These are phyloP conservation scores for Quercus ilex DNA, from an alignment of 306 rosid species.

Conservation along the genomic window DNA sequence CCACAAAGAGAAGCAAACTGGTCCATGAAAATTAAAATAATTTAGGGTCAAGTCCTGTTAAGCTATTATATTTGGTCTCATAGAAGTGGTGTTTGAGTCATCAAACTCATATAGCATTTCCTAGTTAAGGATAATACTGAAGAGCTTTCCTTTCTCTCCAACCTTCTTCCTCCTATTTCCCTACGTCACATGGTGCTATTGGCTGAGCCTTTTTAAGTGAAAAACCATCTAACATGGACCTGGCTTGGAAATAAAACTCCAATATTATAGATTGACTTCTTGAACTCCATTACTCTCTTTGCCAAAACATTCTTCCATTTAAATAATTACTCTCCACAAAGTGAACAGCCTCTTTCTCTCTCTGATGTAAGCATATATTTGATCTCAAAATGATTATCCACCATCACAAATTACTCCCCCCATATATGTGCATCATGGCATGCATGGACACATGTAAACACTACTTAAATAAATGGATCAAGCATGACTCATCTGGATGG, in stretches of 20 bases:
- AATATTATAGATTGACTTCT: constrained; percentile 47
- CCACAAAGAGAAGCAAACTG: constrained; percentile 20
- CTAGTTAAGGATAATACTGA: constrained; percentile 21
- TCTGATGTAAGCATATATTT: constrained; percentile 60
- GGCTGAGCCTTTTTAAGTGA: constrained; percentile 1
- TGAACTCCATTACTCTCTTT: constrained; percentile 35
- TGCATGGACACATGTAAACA: constrained; percentile 12
- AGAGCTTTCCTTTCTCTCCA: constrained; percentile 5
- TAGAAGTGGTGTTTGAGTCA: constrained; percentile 61
- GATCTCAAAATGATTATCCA: constrained; percentile 64
- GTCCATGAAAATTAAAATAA: constrained; percentile 17
- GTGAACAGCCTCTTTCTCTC: constrained; percentile 30
- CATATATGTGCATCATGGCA: constrained; percentile 25
- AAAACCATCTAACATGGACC: constrained; percentile 25
- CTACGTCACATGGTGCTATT: constrained; percentile 24
- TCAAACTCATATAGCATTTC: constrained; percentile 30
- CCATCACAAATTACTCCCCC: constrained; percentile 45
- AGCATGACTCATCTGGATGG: too few species aligned
- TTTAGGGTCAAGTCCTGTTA: constrained; percentile 10
- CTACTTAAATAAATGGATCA: not conserved
- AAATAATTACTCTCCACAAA: constrained; percentile 55
- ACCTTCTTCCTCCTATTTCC: constrained; percentile 9
- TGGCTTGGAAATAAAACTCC: constrained; percentile 28
- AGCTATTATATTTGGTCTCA: constrained; percentile 20
- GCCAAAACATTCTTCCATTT: constrained; percentile 43